phyloP scores from a whole-genome alignment of 1,284 basidiomycete species.

The Chondrostereum purpureum region DNA sequence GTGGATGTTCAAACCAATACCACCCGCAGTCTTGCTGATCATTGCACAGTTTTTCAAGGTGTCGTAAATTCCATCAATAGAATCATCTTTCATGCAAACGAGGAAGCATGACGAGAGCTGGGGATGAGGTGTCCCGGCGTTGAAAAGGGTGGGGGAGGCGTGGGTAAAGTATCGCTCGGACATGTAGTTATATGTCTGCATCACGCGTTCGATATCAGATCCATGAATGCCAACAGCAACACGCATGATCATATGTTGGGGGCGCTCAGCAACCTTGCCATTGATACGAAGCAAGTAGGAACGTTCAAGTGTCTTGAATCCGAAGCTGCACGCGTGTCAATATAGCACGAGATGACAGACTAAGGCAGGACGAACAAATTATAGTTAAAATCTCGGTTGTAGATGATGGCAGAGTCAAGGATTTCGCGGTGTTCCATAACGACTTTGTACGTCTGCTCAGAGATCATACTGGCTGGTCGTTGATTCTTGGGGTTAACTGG shows the following conservation, averaged over 20 bases:
- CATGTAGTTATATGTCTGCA: slow-evolving; percentile 95
- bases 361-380: slow-evolving; percentile 55
- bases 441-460: slow-evolving; percentile 77
- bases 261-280: slow-evolving; percentile 93
- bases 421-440: slow-evolving; percentile 79
- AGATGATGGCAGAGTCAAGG: slow-evolving; percentile 94
- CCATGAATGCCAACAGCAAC: slow-evolving; percentile 98
- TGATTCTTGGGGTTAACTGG: slow-evolving; percentile 97
- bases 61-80: slow-evolving; percentile 98
- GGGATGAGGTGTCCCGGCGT: slow-evolving; percentile 92
- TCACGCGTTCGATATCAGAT: slow-evolving; percentile 78
- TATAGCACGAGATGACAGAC: slow-evolving; percentile 2
- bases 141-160: slow-evolving; percentile 97
- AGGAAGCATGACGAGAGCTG: slow-evolving; percentile 98
- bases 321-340: slow-evolving; percentile 59
- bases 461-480: slow-evolving; percentile 85
- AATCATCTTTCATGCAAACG: slow-evolving; percentile 98
- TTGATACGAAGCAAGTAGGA: slow-evolving; percentile 95
- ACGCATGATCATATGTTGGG: slow-evolving; percentile 99
- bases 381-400: slow-evolving; percentile 97
- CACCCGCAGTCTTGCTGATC: slow-evolving; percentile 99
- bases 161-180: slow-evolving; percentile 97
- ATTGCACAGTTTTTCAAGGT: slow-evolving; percentile 98
- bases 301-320: slow-evolving; percentile 98
- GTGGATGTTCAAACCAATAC: slow-evolving; percentile 96